Conservation (phyloP, 164 flowering plant genomes). For the Brasenia schreberi region DNA sequence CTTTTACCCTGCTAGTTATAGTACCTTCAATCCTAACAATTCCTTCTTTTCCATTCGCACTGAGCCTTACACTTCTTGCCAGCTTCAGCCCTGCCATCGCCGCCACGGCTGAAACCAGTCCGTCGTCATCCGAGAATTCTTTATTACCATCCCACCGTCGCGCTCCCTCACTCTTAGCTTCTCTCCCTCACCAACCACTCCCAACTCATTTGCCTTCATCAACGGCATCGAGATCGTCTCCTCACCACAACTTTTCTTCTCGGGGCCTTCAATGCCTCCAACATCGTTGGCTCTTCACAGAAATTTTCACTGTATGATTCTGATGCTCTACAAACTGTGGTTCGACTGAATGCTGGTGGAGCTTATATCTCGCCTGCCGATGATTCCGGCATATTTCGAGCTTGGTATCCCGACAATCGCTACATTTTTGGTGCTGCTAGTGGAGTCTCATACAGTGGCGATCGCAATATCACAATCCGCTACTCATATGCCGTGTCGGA, state of each 20-base stretch:
- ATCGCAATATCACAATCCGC: not conserved
- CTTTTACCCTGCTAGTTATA: conserved; percentile 32
- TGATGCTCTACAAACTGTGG: not conserved
- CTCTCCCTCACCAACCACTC: conserved; percentile 4
- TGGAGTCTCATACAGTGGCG: not conserved
- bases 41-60: conserved; percentile 43
- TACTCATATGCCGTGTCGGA: not conserved
- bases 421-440: not conserved
- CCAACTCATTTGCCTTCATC: conserved; percentile 10
- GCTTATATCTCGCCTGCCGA: not conserved
- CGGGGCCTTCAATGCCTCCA: not conserved
- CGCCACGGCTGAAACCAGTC: not conserved
- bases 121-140: conserved; percentile 4
- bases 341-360: not conserved
- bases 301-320: conserved; percentile 10
- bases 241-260: conserved; percentile 4
- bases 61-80: conserved; percentile 4
- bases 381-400: not conserved
- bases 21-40: conserved; percentile 8
- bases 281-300: conserved; percentile 34
- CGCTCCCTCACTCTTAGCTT: conserved; percentile 5
- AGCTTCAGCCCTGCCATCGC: conserved; percentile 5
- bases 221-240: conserved; percentile 16
- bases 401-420: not conserved
- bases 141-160: not conserved